phyloP scores from a whole-genome alignment of 768 basidiomycete genomes.

The Agaricus sinodeliciosus region DNA sequence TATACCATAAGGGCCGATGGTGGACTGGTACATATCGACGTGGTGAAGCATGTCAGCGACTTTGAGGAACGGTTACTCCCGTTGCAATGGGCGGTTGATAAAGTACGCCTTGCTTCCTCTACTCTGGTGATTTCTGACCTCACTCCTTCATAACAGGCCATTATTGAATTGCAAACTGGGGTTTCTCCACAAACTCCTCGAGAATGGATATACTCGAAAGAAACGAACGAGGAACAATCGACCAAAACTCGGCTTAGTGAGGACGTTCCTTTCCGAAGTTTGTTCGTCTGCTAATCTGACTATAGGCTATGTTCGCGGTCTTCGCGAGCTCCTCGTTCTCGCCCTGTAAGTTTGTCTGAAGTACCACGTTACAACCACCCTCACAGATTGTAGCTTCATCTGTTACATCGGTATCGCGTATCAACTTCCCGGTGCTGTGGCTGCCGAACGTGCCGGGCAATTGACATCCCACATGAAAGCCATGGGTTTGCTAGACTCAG shows the following conservation, averaged over 20 bases:
- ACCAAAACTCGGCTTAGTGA: constrained; percentile 50
- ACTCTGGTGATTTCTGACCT: not conserved
- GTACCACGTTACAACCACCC: not conserved
- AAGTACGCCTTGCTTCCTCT: constrained; percentile 33
- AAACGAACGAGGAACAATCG: constrained; percentile 58
- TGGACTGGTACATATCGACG: constrained; percentile 60
- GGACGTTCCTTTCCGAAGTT: constrained; percentile 15
- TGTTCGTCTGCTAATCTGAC: constrained; percentile 4
- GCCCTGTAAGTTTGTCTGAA: constrained; percentile 42
- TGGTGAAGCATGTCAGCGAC: constrained; percentile 57
- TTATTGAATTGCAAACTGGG: constrained; percentile 64
- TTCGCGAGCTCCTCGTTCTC: constrained; percentile 56
- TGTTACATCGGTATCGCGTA: constrained; percentile 70
- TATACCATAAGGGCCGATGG: constrained; percentile 69
- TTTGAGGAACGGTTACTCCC: constrained; percentile 64
- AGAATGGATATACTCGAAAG: constrained; percentile 68
- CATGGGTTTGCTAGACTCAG: constrained; percentile 72
- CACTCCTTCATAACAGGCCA: constrained; percentile 38
- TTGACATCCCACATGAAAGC: constrained; percentile 71
- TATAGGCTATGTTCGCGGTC: constrained; percentile 55
- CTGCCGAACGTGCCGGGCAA: constrained; percentile 56
- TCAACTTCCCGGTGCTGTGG: constrained; percentile 67
- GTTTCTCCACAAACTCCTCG: constrained; percentile 46
- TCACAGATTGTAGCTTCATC: constrained; percentile 41
- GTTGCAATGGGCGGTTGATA: constrained; percentile 72